A percentile compares a stretch with the other conserved stretches of the same genome.
Evolutionary conservation across 768 basidiomycete species (phyloP).

Genomic region (Tubosaeta brunneosetosa): DNA sequence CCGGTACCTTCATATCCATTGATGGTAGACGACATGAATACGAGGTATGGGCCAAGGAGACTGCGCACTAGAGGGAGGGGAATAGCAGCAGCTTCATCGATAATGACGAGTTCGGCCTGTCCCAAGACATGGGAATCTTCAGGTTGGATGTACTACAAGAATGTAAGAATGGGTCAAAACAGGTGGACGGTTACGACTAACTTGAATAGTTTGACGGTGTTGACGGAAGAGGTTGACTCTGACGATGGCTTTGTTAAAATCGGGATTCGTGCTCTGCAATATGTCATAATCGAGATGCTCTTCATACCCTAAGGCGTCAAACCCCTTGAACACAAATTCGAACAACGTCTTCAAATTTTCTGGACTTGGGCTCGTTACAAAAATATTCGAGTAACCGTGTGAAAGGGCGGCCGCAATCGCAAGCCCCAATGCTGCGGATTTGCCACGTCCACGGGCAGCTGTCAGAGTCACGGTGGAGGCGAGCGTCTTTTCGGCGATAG

Average conservation of each 20-base stretch:
- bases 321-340: slow-evolving; percentile 94
- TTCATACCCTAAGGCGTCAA: slow-evolving; percentile 92
- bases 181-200: slow-evolving; percentile 29
- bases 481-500: slow-evolving; percentile 88
- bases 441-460: slow-evolving; percentile 91
- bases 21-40: slow-evolving; percentile 99
- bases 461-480: slow-evolving; percentile 94
- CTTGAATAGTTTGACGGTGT: slow-evolving; percentile 96
- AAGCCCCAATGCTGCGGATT: slow-evolving; percentile 93
- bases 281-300: slow-evolving; percentile 98
- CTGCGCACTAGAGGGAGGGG: slow-evolving; percentile 93
- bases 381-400: slow-evolving; percentile 95
- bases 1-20: slow-evolving; percentile 99
- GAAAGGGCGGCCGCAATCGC: slow-evolving; percentile 90
- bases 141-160: slow-evolving; percentile 90
- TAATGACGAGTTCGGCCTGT: slow-evolving; percentile 95
- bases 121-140: slow-evolving; percentile 97
- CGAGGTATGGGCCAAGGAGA: slow-evolving; percentile 92
- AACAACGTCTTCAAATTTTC: slow-evolving; percentile 98
- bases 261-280: slow-evolving; percentile 89
- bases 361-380: slow-evolving; percentile 95
- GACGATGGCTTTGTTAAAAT: slow-evolving; percentile 93
- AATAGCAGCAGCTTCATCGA: slow-evolving; percentile 98
- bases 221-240: slow-evolving; percentile 90
- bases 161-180: slow-evolving; percentile 3